A percentile compares a stretch with the other conserved stretches of the same genome.
phyloP scores from a whole-genome alignment of 2,329 filamentous ascomycete species.

The Pseudogymnoascus sp. region DNA sequence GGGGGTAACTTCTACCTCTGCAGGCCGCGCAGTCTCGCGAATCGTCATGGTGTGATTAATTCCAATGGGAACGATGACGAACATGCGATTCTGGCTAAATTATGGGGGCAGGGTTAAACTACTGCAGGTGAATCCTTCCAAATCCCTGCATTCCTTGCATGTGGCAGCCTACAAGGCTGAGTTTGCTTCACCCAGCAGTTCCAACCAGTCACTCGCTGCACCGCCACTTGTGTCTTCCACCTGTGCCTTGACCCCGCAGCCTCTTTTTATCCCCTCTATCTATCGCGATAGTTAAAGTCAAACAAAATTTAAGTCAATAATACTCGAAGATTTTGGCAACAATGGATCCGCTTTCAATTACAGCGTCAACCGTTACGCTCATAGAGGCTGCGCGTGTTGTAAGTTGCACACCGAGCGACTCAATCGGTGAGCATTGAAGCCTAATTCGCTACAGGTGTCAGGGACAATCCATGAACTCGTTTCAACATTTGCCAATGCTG shows the following conservation, averaged over 20 bases:
- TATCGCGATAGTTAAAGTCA: background rate
- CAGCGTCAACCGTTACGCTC: slow-evolving; percentile 11
- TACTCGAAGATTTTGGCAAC: background rate
- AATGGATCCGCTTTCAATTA: slow-evolving; percentile 15
- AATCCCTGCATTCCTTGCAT: background rate
- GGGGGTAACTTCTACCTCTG: background rate
- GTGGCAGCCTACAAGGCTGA: background rate
- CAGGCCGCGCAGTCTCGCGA: background rate
- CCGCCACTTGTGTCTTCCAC: background rate
- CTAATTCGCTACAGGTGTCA: slow-evolving; percentile 7
- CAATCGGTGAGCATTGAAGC: background rate
- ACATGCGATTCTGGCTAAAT: background rate
- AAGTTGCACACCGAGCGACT: background rate
- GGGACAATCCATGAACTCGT: slow-evolving; percentile 10
- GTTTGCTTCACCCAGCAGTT: background rate
- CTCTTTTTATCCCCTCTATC: background rate
- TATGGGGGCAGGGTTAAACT: background rate
- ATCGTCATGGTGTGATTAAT: background rate
- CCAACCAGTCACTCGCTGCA: background rate
- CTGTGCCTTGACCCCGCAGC: background rate
- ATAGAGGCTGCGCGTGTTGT: slow-evolving; percentile 10
- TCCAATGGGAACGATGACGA: background rate
- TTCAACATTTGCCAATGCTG: slow-evolving; percentile 13
- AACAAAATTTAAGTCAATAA: background rate
- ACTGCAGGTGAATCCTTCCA: background rate